phyloP scores from a whole-genome alignment of 2,329 filamentous ascomycete genomes.

The Daldinia sp. region DNA sequence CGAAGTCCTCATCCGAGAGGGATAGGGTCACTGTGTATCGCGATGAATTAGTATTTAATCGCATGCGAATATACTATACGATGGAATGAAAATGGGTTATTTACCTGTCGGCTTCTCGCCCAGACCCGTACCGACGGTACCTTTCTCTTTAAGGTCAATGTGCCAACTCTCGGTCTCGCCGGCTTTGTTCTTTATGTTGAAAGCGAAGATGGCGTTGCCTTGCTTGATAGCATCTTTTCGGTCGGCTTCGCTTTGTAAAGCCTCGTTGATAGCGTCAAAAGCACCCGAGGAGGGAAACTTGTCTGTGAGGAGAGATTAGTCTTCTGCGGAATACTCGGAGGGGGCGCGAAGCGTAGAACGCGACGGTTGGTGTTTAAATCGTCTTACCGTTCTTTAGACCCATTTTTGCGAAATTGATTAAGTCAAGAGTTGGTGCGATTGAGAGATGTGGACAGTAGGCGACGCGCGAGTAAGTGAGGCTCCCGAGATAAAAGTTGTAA shows the following conservation, averaged over 20 bases:
- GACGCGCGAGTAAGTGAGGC: slow-evolving; percentile 2
- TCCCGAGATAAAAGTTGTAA: slow-evolving; percentile 14
- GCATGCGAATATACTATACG: neutral
- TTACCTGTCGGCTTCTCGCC: slow-evolving; percentile 84
- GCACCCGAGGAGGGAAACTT: slow-evolving; percentile 89
- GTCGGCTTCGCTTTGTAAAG: slow-evolving; percentile 75
- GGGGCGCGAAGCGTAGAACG: no score
- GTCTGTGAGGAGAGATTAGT: slow-evolving; percentile 55
- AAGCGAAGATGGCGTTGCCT: slow-evolving; percentile 86
- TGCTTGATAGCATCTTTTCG: slow-evolving; percentile 86
- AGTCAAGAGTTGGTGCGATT: slow-evolving; percentile 18
- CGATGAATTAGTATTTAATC: slow-evolving; percentile 7
- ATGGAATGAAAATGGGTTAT: slow-evolving; percentile 7
- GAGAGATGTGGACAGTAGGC: slow-evolving; percentile 3
- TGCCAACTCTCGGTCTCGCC: slow-evolving; percentile 89
- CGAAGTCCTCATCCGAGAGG: slow-evolving; percentile 88
- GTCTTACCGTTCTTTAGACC: slow-evolving; percentile 75
- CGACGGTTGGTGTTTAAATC: neutral
- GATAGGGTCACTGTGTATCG: slow-evolving; percentile 75
- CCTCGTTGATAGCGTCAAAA: slow-evolving; percentile 85
- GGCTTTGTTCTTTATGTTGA: slow-evolving; percentile 87
- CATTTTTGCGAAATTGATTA: slow-evolving; percentile 60
- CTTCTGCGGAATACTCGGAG: neutral
- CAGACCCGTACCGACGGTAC: slow-evolving; percentile 79
- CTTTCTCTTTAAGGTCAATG: slow-evolving; percentile 93